Conservation (phyloP, 1,284 basidiomycete species). For the Ganoderma meredithae region DNA sequence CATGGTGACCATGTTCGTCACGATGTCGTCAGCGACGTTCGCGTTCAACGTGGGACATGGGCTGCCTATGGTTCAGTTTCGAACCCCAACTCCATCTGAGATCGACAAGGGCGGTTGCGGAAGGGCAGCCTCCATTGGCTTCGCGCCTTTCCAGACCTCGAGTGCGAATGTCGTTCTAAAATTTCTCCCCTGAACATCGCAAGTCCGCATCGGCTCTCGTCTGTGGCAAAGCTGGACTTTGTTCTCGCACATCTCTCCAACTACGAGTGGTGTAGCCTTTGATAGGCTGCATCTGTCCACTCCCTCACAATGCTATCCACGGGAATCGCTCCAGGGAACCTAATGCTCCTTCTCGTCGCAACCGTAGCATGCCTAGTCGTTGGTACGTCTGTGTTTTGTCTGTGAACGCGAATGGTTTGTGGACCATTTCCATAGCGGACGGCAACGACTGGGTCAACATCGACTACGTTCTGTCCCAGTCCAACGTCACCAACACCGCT, state of each 20-base stretch:
- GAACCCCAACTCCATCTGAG: not conserved
- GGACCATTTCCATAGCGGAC: conserved; percentile 32
- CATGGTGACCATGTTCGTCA: not conserved
- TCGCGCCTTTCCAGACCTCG: not conserved
- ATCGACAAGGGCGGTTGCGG: not conserved
- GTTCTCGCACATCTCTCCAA: not conserved
- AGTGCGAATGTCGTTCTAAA: not conserved
- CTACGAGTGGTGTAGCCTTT: not conserved
- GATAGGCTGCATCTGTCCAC: not conserved
- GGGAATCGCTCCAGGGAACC: not conserved
- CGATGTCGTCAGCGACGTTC: not conserved
- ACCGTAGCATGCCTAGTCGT: conserved; percentile 26
- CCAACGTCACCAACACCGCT: conserved; percentile 42
- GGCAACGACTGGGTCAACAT: conserved; percentile 46
- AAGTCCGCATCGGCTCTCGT: not conserved
- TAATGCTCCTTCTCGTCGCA: conserved; percentile 19
- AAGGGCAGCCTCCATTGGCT: not conserved
- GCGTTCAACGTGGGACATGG: not conserved
- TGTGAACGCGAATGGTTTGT: not conserved
- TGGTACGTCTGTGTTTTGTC: conserved; percentile 19
- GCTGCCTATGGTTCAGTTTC: not conserved
- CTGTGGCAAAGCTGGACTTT: conserved; percentile 25
- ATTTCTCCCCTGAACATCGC: not conserved
- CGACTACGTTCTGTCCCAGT: conserved; percentile 41
- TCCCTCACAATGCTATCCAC: conserved; percentile 8